Conservation (phyloP, 208 protist species). For the Angomonas deanei region DNA sequence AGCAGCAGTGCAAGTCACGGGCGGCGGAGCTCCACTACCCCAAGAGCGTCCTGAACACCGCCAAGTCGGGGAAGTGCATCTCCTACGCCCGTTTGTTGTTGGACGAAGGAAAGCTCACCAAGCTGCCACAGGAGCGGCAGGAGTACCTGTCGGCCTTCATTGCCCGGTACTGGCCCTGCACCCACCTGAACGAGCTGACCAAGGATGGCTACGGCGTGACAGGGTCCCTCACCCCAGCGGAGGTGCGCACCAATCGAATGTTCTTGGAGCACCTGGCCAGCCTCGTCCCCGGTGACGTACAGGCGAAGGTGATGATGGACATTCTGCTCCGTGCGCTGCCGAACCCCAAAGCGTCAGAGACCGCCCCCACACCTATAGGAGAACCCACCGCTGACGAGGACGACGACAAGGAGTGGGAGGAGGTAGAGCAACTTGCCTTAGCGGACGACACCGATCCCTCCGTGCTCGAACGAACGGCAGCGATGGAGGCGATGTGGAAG, state of each 20-base stretch:
- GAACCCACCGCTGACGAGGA: background rate
- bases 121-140: constrained; percentile 13
- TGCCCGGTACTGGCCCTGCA: constrained; percentile 18
- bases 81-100: constrained; percentile 27
- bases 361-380: background rate
- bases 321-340: background rate
- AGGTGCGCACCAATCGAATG: background rate
- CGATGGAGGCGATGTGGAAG: background rate
- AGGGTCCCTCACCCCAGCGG: background rate
- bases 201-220: background rate
- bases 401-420: background rate
- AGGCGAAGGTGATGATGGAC: background rate
- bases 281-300: constrained; percentile 2
- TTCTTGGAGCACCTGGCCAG: background rate
- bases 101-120: constrained; percentile 8
- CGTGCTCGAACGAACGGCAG: background rate
- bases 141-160: constrained; percentile 21
- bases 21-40: constrained; percentile 1
- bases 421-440: background rate
- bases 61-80: constrained; percentile 13
- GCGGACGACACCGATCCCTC: background rate
- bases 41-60: background rate
- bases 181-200: constrained; percentile 14
- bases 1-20: constrained; percentile 7
- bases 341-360: background rate